phyloP scores from a whole-genome alignment of 352 stramenopile species.

The Phytophthora tentaculata region DNA sequence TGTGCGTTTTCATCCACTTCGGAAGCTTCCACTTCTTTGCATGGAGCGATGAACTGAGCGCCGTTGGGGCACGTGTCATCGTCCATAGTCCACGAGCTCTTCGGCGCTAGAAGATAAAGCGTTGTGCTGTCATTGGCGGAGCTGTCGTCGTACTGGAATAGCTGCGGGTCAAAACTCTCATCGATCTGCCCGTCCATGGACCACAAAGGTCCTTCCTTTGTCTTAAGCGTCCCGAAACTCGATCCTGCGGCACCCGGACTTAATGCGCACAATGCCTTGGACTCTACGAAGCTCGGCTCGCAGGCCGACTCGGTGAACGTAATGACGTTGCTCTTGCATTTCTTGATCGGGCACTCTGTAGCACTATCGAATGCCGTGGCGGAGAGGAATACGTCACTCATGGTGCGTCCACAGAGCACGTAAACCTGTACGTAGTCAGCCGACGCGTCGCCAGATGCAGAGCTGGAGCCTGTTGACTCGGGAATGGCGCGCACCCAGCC shows the following conservation, averaged over 20 bases:
- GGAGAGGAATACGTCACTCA: conserved; percentile 46
- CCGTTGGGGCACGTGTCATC: conserved; percentile 33
- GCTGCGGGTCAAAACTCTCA: conserved; percentile 39
- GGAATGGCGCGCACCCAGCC: conserved; percentile 33
- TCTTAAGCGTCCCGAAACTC: conserved; percentile 4
- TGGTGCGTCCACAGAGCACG: conserved; percentile 47
- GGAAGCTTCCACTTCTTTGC: conserved; percentile 12
- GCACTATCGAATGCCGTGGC: conserved; percentile 22
- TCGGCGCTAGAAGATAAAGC: conserved; percentile 38
- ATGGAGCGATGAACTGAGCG: conserved; percentile 42
- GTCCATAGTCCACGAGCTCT: conserved; percentile 28
- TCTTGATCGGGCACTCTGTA: conserved; percentile 24
- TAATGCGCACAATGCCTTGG: conserved; percentile 32
- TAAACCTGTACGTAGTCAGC: conserved; percentile 46
- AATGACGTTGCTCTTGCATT: conserved; percentile 44
- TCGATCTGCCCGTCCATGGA: conserved; percentile 42
- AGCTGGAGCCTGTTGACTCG: background rate
- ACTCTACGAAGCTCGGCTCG: conserved; percentile 14
- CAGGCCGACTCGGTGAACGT: conserved; percentile 33
- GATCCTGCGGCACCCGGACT: conserved; percentile 1
- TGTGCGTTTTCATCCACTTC: conserved; percentile 16
- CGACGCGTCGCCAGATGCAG: conserved; percentile 4
- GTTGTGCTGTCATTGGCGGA: conserved; percentile 3
- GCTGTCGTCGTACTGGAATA: conserved; percentile 21
- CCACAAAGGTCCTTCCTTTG: conserved; percentile 33